Evolutionary conservation across 768 basidiomycete genomes (phyloP).

Genomic region (Lactifluus hygrophoroides): DNA sequence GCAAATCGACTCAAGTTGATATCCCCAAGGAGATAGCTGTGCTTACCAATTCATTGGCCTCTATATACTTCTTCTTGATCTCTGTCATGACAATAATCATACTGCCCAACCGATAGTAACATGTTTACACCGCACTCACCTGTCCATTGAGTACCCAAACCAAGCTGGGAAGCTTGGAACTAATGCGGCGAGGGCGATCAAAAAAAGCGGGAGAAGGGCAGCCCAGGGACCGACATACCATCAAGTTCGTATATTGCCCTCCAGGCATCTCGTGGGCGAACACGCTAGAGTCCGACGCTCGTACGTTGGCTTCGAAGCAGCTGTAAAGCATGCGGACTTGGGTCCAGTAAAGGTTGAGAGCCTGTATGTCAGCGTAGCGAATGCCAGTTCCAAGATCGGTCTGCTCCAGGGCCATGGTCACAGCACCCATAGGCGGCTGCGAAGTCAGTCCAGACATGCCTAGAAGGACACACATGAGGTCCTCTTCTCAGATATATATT

Average conservation of each 20-base stretch:
- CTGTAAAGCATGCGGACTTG: conserved; percentile 91
- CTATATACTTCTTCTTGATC: conserved; percentile 97
- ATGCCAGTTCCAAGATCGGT: conserved; percentile 91
- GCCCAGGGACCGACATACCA: conserved; percentile 45
- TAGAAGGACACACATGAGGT: conserved; percentile 28
- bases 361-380: conserved; percentile 92
- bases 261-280: conserved; percentile 99
- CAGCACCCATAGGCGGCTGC: conserved; percentile 98
- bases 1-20: not conserved
- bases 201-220: conserved; percentile 21
- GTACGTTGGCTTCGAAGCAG: conserved; percentile 98
- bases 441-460: conserved; percentile 98
- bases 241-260: conserved; percentile 89
- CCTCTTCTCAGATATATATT: not conserved
- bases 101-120: not conserved
- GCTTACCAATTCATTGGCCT: conserved; percentile 88
- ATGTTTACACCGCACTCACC: conserved; percentile 34
- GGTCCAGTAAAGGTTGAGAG: conserved; percentile 96
- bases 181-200: conserved; percentile 26
- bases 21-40: conserved; percentile 5
- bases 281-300: conserved; percentile 94
- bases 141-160: conserved; percentile 94
- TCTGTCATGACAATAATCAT: conserved; percentile 35
- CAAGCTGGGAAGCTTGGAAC: conserved; percentile 98
- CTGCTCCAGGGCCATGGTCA: conserved; percentile 92